These are phyloP conservation scores for Physocladia obscura DNA, from an alignment of 192 early-diverging fungal species.

Conservation along the genomic window DNA sequence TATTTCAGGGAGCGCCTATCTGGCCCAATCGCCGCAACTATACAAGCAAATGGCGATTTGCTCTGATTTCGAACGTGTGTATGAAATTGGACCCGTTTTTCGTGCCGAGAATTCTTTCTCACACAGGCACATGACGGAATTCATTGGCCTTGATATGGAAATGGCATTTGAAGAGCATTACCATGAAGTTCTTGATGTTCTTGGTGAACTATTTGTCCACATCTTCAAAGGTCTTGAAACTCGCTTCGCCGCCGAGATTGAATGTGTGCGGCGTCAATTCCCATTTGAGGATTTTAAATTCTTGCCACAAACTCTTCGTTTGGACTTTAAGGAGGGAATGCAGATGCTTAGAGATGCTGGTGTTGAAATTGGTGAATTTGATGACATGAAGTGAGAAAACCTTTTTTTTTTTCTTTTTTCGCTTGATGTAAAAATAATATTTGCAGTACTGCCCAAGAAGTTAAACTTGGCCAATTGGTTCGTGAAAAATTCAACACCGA, in stretches of 20 bases:
- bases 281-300: constrained; percentile 89
- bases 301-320: constrained; percentile 74
- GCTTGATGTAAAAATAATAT: not conserved
- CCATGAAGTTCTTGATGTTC: constrained; percentile 91
- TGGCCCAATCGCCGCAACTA: constrained; percentile 98
- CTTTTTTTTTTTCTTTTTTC: constrained; percentile 26
- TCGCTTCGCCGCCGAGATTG: constrained; percentile 81
- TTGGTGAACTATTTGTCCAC: constrained; percentile 88
- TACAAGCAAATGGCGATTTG: constrained; percentile 99
- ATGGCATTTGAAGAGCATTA: constrained; percentile 99
- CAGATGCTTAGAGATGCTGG: constrained; percentile 84
- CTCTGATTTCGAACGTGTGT: constrained; percentile 96
- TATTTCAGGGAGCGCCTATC: constrained; percentile 70
- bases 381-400: constrained; percentile 71
- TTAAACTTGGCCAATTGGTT: constrained; percentile 81
- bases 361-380: constrained; percentile 87
- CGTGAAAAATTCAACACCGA: constrained; percentile 94
- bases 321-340: constrained; percentile 89
- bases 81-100: constrained; percentile 92
- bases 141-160: constrained; percentile 96
- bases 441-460: constrained; percentile 78
- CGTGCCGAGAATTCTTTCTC: constrained; percentile 97
- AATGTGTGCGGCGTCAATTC: constrained; percentile 82
- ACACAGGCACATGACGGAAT: constrained; percentile 99
- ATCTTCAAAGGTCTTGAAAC: constrained; percentile 88